Evolutionary conservation across 2,329 filamentous ascomycete species (phyloP).

Genomic region (Colletotrichum chlorophyti): DNA sequence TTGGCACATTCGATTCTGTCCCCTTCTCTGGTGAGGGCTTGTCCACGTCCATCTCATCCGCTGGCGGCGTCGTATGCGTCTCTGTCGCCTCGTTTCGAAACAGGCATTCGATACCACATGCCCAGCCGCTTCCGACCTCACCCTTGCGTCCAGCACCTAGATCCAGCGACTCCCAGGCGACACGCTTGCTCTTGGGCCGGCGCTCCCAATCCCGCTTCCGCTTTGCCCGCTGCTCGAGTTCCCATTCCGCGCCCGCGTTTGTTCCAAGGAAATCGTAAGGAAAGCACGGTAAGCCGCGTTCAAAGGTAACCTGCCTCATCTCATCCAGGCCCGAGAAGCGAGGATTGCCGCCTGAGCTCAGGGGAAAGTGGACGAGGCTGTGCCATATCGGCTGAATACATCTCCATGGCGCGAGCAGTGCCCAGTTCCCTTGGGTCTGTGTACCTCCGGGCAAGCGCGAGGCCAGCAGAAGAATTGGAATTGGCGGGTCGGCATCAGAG

Average conservation of each 20-base stretch:
- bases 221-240: slow-evolving; percentile 67
- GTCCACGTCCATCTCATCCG: slow-evolving; percentile 27
- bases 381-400: slow-evolving; percentile 89
- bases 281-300: slow-evolving; percentile 81
- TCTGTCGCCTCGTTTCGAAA: slow-evolving; percentile 46
- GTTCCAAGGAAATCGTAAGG: slow-evolving; percentile 86
- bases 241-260: slow-evolving; percentile 79
- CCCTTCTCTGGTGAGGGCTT: slow-evolving; percentile 23
- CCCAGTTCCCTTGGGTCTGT: slow-evolving; percentile 76
- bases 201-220: slow-evolving; percentile 73
- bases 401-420: slow-evolving; percentile 86
- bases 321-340: slow-evolving; percentile 85
- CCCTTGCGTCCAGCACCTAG: slow-evolving; percentile 78
- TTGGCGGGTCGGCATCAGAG: slow-evolving; percentile 70
- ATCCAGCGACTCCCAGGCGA: slow-evolving; percentile 76
- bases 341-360: slow-evolving; percentile 81
- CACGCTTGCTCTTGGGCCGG: slow-evolving; percentile 81
- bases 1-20: slow-evolving; percentile 24
- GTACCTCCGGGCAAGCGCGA: slow-evolving; percentile 55
- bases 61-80: not conserved
- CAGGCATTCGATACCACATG: slow-evolving; percentile 83
- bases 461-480: slow-evolving; percentile 77
- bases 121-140: slow-evolving; percentile 82
- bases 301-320: slow-evolving; percentile 80
- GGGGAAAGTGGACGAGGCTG: slow-evolving; percentile 79